Evolutionary conservation across 345 rosid genomes (phyloP).

Genomic region (Eucalyptus pauciflora): DNA sequence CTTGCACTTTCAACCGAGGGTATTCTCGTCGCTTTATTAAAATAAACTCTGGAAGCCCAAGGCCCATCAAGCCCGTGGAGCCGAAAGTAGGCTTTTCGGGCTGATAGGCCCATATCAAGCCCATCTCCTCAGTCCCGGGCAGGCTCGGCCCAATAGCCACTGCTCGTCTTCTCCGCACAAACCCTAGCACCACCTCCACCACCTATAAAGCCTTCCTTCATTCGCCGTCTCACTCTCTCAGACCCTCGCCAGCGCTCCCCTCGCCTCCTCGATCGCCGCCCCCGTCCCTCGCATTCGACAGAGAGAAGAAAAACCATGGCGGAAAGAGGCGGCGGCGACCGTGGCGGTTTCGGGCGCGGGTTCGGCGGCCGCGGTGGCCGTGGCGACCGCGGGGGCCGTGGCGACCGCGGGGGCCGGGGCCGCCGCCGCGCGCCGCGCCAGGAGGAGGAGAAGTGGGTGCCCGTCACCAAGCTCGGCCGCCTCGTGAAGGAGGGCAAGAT

Average conservation of each 20-base stretch:
- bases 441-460: conserved; percentile 80
- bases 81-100: background rate
- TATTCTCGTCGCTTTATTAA: background rate
- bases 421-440: conserved; percentile 60
- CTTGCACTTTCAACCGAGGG: background rate
- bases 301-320: conserved; percentile 24
- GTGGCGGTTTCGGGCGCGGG: conserved; percentile 57
- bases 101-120: background rate
- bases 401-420: conserved; percentile 26
- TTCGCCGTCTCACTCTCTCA: background rate
- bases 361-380: conserved; percentile 53
- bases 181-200: background rate
- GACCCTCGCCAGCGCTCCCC: background rate
- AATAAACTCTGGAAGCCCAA: background rate
- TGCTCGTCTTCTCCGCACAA: background rate
- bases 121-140: background rate
- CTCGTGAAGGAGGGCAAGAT: conserved; percentile 43
- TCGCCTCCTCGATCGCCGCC: background rate
- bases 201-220: background rate
- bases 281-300: background rate
- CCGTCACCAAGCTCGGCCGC: conserved; percentile 88
- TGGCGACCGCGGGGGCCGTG: conserved; percentile 39
- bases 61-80: background rate
- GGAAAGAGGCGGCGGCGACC: conserved; percentile 64
- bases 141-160: background rate